phyloP scores from a whole-genome alignment of 257 asterid genomes.

The Handroanthus guayacan region DNA sequence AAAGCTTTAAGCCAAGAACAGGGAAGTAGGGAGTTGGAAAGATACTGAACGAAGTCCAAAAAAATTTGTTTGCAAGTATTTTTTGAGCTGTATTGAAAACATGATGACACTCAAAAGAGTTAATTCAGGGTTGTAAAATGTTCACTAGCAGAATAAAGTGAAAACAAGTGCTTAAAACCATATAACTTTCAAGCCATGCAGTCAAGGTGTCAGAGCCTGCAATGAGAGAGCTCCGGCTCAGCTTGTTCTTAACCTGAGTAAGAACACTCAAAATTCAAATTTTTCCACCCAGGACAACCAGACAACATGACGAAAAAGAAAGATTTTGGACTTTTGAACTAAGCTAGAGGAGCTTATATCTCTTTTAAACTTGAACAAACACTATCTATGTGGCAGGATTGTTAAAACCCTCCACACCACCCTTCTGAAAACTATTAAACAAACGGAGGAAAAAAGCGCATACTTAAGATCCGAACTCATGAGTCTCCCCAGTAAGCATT shows the following conservation, averaged over 20 bases:
- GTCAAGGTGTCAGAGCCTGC: background rate
- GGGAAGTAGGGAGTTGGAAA: too few species aligned
- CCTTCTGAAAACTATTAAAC: background rate
- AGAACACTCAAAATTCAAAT: background rate
- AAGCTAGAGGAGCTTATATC: background rate
- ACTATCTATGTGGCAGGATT: background rate
- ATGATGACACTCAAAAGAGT: background rate
- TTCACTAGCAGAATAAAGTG: background rate
- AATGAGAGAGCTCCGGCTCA: background rate
- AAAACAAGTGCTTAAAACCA: background rate
- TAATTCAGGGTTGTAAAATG: background rate
- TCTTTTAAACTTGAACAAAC: background rate
- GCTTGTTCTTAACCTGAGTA: background rate
- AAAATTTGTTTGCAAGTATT: background rate
- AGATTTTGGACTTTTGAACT: background rate
- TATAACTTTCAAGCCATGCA: background rate
- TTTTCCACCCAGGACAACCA: background rate
- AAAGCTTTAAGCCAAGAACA: too few species aligned
- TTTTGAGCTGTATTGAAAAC: background rate
- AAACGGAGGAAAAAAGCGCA: background rate
- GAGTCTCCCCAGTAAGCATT: background rate
- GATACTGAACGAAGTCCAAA: too few species aligned
- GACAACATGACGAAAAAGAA: background rate
- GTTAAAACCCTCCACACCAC: background rate
- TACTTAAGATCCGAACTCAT: background rate